Evolutionary conservation across 768 basidiomycete genomes (phyloP), one percentile per base, ranked within the genome.

Genomic region (Xerocomellus chrysenteron): DNA sequence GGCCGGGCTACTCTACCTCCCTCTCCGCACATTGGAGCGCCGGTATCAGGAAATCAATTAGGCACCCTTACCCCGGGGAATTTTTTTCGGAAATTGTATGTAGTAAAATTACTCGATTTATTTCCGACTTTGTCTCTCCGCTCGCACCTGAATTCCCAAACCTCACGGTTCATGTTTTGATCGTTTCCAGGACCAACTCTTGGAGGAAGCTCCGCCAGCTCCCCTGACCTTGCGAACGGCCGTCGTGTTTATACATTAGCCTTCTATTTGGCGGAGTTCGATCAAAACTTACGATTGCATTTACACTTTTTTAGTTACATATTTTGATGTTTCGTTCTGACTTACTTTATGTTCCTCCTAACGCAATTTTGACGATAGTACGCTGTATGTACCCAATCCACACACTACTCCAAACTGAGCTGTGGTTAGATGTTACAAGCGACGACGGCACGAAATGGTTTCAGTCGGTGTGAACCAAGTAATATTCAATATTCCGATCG

Each of bases 11-110:
- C 60, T 81, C 37, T 90, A 87, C 67, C 17, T 83, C 5, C 81
- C 81, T 2, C 75, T 89, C 35, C 74, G 88, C 54, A 75, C 65
- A 58, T 43, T 82, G 30, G 83, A 85, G 64, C 73, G 78, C 32
- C 75, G 57, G 35, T 68, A 66, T 51, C 70, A 71, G 48, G 59
- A 55, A 41, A 59, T 69, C 28, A 12, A 53, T 46, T 71, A 68
- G 55, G 36, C 52, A 44, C 14, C 12, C 21, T 39, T n/a, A 13
- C 19, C 12, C 26, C 17, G 26, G 26, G 37, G 13, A 10, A 36
- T 43, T 47, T 16, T 24, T 43, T 46, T 52, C 33, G 46, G 56
- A 43, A 48, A 43, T 40, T 55, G 40, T 54, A 54, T 58, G 54
- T 64, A 60, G 45, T 51, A 36, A 42, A 35, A 37, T 16, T n/a